A percentile compares a stretch with the other conserved stretches of the same genome.
Conservation (phyloP, 768 basidiomycete genomes). For the Galerina sulciceps region DNA sequence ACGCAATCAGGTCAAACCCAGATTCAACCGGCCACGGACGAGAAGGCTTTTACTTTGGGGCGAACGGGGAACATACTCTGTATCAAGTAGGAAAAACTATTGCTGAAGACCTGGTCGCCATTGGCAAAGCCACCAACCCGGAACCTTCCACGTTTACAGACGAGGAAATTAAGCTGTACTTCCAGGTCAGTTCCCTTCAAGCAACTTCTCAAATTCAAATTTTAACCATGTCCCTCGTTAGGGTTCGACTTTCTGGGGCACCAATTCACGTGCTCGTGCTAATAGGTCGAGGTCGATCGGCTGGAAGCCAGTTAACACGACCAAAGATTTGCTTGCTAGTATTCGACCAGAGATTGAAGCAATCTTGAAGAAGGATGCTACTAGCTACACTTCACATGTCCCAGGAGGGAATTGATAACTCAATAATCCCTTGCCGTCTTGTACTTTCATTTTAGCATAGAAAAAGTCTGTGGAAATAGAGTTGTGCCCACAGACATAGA, state of each 20-base stretch:
- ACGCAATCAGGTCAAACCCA: slow-evolving; percentile 34
- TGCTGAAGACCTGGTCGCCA: slow-evolving; percentile 36
- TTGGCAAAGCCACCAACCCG: slow-evolving; percentile 38
- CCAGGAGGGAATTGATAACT: neutral
- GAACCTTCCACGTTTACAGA: slow-evolving; percentile 51
- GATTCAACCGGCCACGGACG: slow-evolving; percentile 43
- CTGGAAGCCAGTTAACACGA: slow-evolving; percentile 48
- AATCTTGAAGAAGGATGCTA: neutral
- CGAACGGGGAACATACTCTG: slow-evolving; percentile 48
- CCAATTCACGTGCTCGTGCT: slow-evolving; percentile 43
- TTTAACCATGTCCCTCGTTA: slow-evolving; percentile 12
- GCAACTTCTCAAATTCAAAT: neutral
- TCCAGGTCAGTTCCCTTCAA: slow-evolving; percentile 20
- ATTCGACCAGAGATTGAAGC: slow-evolving; percentile 36
- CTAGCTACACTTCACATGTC: neutral
- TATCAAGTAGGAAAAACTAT: slow-evolving; percentile 46
- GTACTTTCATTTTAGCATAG: neutral
- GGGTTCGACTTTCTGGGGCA: slow-evolving; percentile 37
- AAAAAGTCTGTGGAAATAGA: slow-evolving; percentile 33
- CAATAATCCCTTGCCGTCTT: no score
- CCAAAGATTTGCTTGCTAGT: slow-evolving; percentile 43
- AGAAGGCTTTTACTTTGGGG: slow-evolving; percentile 58
- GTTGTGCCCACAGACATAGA: slow-evolving; percentile 39
- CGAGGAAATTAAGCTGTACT: slow-evolving; percentile 48
- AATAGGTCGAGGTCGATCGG: slow-evolving; percentile 43